A percentile compares a stretch with the other conserved stretches of the same genome.
Evolutionary conservation across 2,329 filamentous ascomycete species (phyloP).

Genomic region (Beauveria varroae): DNA sequence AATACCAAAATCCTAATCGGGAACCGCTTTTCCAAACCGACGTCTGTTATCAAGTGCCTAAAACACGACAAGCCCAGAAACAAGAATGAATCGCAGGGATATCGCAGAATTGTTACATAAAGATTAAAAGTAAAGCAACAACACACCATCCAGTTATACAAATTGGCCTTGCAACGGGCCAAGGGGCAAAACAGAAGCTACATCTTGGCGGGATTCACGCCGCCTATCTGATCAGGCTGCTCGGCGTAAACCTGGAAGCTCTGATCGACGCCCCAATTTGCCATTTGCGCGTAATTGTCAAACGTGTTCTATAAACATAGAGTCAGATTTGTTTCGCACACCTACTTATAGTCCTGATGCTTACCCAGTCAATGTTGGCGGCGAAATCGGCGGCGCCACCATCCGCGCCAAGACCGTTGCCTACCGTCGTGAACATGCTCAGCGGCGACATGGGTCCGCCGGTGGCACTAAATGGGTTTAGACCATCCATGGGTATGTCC

Average conservation of each 20-base stretch:
- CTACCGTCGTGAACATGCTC: constrained; percentile 44
- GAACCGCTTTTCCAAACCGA: neutral
- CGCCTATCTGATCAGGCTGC: constrained; percentile 12
- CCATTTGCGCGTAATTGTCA: constrained; percentile 48
- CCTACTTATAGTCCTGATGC: constrained; percentile 16
- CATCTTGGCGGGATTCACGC: constrained; percentile 3
- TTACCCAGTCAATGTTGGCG: constrained; percentile 52
- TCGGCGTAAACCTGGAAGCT: constrained; percentile 43
- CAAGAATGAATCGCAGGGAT: neutral
- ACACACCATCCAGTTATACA: neutral
- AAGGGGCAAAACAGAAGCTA: neutral
- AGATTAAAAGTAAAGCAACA: neutral
- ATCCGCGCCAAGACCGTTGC: constrained; percentile 17
- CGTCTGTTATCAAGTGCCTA: neutral
- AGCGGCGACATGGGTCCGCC: constrained; percentile 35
- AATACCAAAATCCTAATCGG: neutral
- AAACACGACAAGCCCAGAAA: neutral
- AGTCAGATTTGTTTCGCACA: constrained; percentile 17
- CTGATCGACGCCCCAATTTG: constrained; percentile 45
- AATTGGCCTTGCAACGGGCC: neutral
- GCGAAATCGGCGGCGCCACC: constrained; percentile 33
- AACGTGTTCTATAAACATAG: constrained; percentile 38
- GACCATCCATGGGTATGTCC: constrained; percentile 24
- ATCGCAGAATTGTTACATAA: neutral
- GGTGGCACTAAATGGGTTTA: constrained; percentile 16